Percentiles rank a stretch among this genome's conserved stretches.
phyloP scores from a whole-genome alignment of 305 asterid genomes.

The Salvia sclarea region DNA sequence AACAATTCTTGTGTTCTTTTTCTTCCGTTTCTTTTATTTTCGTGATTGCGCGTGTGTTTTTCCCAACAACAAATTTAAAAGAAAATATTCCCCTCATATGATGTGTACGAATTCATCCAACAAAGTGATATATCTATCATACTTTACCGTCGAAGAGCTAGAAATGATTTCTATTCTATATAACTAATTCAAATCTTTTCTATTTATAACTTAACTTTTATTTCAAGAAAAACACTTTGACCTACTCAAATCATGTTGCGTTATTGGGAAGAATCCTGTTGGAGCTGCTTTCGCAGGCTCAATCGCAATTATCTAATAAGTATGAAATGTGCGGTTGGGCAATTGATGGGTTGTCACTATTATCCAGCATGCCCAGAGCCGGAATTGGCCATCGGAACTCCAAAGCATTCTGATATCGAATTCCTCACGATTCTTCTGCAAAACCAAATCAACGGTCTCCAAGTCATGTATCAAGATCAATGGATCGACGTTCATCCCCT shows the following conservation, averaged over 20 bases:
- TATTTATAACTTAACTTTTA: neutral
- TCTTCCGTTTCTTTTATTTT: no score
- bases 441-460: slow-evolving; percentile 30
- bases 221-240: neutral
- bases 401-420: slow-evolving; percentile 40
- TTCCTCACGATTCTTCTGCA: slow-evolving; percentile 44
- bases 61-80: no score
- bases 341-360: slow-evolving; percentile 28
- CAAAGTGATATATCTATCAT: no score
- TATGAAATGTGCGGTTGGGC: slow-evolving; percentile 26
- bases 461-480: slow-evolving; percentile 32
- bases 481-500: slow-evolving; percentile 35
- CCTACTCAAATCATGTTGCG: slow-evolving; percentile 14
- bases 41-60: no score
- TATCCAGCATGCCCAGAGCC: slow-evolving; percentile 50
- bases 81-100: no score
- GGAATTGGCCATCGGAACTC: slow-evolving; percentile 31
- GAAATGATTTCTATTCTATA: no score
- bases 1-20: no score
- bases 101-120: no score
- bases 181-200: no score
- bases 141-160: no score
- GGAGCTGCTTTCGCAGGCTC: slow-evolving; percentile 28
- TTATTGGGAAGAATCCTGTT: slow-evolving; percentile 4
- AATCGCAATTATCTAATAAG: slow-evolving; percentile 13